Evolutionary conservation across 257 asterid species (phyloP).

Genomic region (Solanum ossicruentum): DNA sequence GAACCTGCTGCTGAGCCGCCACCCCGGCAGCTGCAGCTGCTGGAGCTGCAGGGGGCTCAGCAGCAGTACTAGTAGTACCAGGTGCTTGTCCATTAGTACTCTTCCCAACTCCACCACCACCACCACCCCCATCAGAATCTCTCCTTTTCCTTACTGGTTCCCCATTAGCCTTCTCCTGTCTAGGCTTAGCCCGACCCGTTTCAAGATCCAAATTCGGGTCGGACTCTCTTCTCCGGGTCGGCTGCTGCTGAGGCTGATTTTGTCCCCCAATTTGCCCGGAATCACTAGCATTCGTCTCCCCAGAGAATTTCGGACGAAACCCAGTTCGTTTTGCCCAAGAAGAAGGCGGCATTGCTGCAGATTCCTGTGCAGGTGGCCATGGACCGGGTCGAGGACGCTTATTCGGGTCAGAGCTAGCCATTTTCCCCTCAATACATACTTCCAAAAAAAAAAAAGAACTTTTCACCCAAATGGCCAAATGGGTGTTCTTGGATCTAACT

Average conservation of each 20-base stretch:
- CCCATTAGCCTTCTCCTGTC: constrained; percentile 36
- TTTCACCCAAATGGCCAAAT: not conserved
- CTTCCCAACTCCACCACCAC: not conserved
- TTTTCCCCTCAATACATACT: constrained; percentile 15
- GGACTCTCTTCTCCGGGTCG: constrained; percentile 17
- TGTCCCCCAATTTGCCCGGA: constrained; percentile 56
- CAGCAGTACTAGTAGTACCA: constrained; percentile 3
- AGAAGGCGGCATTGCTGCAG: constrained; percentile 74
- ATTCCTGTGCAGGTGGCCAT: constrained; percentile 69
- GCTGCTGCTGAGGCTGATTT: constrained; percentile 14
- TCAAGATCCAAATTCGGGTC: constrained; percentile 53
- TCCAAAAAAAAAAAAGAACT: not conserved
- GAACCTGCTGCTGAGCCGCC: constrained; percentile 8
- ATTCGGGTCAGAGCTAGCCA: constrained; percentile 74
- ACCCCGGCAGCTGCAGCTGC: not conserved
- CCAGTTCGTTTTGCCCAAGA: constrained; percentile 97
- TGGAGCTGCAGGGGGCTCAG: constrained; percentile 7
- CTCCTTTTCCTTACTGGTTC: constrained; percentile 76
- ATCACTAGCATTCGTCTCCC: constrained; percentile 75
- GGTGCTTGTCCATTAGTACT: constrained; percentile 43
- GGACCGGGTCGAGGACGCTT: constrained; percentile 63
- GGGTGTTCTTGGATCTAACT: constrained; percentile 25
- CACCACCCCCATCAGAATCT: constrained; percentile 52
- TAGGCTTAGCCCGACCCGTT: constrained; percentile 45
- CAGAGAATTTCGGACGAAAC: constrained; percentile 87